Evolutionary conservation across 176 grass and related monocot species (phyloP), one percentile per base, ranked within the genome.

Genomic region (Puya raimondii): DNA sequence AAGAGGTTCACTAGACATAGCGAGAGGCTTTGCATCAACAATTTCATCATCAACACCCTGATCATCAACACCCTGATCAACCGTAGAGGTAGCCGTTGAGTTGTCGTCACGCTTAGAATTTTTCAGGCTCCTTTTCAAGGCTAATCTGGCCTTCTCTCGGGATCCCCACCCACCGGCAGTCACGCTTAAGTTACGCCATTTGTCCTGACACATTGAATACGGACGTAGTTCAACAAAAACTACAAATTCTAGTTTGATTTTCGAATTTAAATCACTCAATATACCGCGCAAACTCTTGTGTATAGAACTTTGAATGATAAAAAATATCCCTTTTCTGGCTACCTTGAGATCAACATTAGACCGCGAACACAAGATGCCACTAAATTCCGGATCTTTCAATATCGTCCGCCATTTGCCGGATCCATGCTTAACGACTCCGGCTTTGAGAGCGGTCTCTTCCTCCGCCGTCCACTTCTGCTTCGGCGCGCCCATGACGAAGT

Each of bases 321-420:
- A 6, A 59, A 61, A 18, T 11, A 20, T 61, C 11, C 7, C 16
- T 21, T 59, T 61, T 61, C n/a, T 61, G 2, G 56, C n/a, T 61
- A 96, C 92, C 88, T 92, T 96, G 72, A 96, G 92, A 78, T 96
- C 92, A 72, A 96, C 87, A 91, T 96, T 96, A 65, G 92, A 96
- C 66, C 92, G 81, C 29, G 81, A 83, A 27, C 64, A 72, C 33
- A 96, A 72, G 65, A 85, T 52, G 9, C 23, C 74, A 67, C 86
- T 91, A 82, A 96, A 96, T 64, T 89, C 88, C 18, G 86, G 76
- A 87, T 96, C 92, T 82, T 82, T 88, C 64, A 92, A 85, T 70
- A 96, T 96, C 47, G 86, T 96, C 20, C 92, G 84, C 92, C 92
- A 96, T 76, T 92, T 96, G 42, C 92, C 92, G 13, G 83, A 72